A percentile compares a stretch with the other conserved stretches of the same genome.
phyloP scores from a whole-genome alignment of 805 yeast species.

The Deakozyma indianensis region DNA sequence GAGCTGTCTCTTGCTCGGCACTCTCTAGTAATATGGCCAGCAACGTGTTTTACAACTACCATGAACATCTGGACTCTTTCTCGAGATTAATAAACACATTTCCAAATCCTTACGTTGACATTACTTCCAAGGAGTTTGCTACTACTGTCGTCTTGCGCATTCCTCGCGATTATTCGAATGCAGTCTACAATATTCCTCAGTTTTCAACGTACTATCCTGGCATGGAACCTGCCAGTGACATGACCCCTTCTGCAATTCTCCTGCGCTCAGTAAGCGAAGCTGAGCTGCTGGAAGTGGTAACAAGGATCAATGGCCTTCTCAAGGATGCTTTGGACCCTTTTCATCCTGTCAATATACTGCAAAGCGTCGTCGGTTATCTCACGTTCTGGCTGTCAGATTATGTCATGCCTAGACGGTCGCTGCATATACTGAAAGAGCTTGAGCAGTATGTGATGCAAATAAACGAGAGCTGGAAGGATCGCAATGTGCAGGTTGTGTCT shows the following conservation, averaged over 20 bases:
- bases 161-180: conserved; percentile 9
- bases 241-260: conserved; percentile 18
- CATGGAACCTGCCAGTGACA: conserved; percentile 9
- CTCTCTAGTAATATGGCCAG: too few relatives aligned
- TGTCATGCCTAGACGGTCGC: conserved; percentile 21
- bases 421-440: conserved; percentile 23
- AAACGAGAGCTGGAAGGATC: conserved; percentile 3
- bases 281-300: conserved; percentile 31
- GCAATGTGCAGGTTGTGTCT: conserved; percentile 5
- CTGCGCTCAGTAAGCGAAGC: conserved; percentile 21
- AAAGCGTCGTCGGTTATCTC: conserved; percentile 23
- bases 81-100: conserved; percentile 7
- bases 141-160: conserved; percentile 9
- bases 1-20: too few relatives aligned
- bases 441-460: conserved; percentile 27
- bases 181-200: conserved; percentile 6
- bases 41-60: conserved; percentile 13
- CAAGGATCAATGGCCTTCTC: conserved; percentile 29
- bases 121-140: conserved; percentile 8
- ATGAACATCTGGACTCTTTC: conserved; percentile 8
- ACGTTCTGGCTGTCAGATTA: conserved; percentile 30
- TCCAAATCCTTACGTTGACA: conserved; percentile 18
- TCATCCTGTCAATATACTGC: conserved; percentile 27
- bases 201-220: conserved; percentile 14
- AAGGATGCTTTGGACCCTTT: conserved; percentile 27